phyloP scores from a whole-genome alignment of 1,139 yeast genomes.

The Lodderomyces orthopsilosis region DNA sequence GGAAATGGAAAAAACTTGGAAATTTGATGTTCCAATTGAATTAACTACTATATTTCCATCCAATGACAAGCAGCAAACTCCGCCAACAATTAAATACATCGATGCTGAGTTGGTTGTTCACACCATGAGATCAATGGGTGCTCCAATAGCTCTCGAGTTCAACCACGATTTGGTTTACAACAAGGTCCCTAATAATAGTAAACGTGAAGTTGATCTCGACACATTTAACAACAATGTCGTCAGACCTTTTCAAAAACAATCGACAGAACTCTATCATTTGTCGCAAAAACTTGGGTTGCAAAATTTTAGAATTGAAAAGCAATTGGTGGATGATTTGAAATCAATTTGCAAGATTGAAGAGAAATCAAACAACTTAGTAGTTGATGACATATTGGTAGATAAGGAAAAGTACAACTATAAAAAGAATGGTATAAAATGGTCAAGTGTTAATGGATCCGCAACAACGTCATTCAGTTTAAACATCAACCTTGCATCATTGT shows the following conservation, averaged over 20 bases:
- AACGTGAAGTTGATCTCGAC: conserved; percentile 22
- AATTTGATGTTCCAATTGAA: conserved; percentile 30
- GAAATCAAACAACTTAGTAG: conserved; percentile 25
- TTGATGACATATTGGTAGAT: conserved; percentile 17
- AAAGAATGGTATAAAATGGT: conserved; percentile 7
- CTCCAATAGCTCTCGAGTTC: conserved; percentile 39
- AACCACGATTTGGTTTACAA: conserved; percentile 39
- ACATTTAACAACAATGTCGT: conserved; percentile 23
- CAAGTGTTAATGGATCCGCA: conserved; percentile 2
- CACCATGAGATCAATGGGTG: conserved; percentile 30
- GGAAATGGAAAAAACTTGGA: conserved; percentile 23
- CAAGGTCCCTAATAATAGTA: conserved; percentile 10
- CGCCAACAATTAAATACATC: conserved; percentile 31
- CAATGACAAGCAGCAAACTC: conserved; percentile 4
- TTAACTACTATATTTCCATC: conserved; percentile 13
- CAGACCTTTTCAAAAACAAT: conserved; percentile 21
- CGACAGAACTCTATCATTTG: conserved; percentile 21
- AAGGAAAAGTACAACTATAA: conserved; percentile 9
- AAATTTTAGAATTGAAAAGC: conserved; percentile 28
- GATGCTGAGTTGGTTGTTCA: conserved; percentile 32
- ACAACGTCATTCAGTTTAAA: conserved; percentile 11
- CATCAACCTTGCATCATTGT: conserved; percentile 12
- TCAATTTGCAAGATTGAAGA: conserved; percentile 28
- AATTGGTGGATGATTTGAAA: conserved; percentile 31
- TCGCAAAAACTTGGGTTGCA: conserved; percentile 22